phyloP scores from a whole-genome alignment of 441 rosid species.

The Arabidopsis hybrid region DNA sequence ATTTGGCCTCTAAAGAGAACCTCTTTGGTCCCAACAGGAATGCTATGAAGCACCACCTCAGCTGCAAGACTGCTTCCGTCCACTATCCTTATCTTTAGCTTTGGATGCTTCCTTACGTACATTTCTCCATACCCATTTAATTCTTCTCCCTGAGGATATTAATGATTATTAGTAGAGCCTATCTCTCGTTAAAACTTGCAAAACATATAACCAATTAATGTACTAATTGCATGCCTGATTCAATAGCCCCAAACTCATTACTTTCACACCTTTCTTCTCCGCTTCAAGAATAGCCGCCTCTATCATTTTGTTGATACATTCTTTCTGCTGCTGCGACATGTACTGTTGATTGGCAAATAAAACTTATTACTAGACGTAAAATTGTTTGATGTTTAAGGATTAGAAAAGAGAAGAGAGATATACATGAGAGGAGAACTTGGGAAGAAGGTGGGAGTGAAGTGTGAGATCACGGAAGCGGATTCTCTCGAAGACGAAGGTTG shows the following conservation, averaged over 20 bases:
- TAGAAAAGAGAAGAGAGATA: slow-evolving; percentile 9
- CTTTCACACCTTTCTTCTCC: slow-evolving; percentile 57
- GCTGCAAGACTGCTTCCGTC: slow-evolving; percentile 67
- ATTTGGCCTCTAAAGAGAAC: slow-evolving; percentile 59
- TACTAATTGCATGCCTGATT: slow-evolving; percentile 58
- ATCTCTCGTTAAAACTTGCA: not conserved
- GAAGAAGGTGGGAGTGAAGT: slow-evolving; percentile 60
- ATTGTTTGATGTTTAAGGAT: not conserved
- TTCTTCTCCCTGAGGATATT: slow-evolving; percentile 46
- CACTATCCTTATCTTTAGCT: slow-evolving; percentile 58
- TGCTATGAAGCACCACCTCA: slow-evolving; percentile 50
- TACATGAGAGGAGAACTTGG: slow-evolving; percentile 46
- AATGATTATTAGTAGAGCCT: not conserved
- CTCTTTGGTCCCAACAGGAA: slow-evolving; percentile 52
- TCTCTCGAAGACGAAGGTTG: slow-evolving; percentile 53
- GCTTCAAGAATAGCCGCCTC: slow-evolving; percentile 65
- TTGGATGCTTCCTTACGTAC: slow-evolving; percentile 52
- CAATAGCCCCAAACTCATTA: slow-evolving; percentile 61
- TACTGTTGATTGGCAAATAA: slow-evolving; percentile 37
- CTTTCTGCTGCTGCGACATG: slow-evolving; percentile 36
- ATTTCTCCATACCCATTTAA: slow-evolving; percentile 56
- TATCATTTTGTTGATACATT: slow-evolving; percentile 52
- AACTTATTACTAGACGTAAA: not conserved
- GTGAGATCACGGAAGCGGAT: slow-evolving; percentile 53
- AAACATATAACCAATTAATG: not conserved